These are phyloP conservation scores for Cucurbita pepo DNA, from an alignment of 306 rosid genomes.

Conservation along the genomic window DNA sequence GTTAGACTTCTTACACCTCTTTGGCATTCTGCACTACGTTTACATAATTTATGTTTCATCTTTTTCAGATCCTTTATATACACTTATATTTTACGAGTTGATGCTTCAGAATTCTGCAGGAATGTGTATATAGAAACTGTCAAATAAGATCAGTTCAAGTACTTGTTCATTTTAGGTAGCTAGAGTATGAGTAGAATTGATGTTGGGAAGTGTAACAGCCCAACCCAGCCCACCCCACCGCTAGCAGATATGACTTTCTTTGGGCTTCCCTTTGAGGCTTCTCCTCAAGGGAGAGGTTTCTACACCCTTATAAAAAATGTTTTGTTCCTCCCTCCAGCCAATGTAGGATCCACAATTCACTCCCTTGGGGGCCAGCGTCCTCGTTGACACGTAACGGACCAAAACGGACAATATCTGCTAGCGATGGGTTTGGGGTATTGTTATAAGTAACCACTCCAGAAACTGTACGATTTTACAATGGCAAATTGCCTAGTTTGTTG, in stretches of 20 bases:
- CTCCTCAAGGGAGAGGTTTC: too few relatives aligned
- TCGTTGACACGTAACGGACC: too few relatives aligned
- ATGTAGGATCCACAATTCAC: too few relatives aligned
- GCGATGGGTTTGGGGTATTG: too few relatives aligned
- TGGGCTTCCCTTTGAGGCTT: too few relatives aligned
- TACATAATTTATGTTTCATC: background rate
- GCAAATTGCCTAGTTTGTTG: background rate
- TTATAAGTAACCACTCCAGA: background rate
- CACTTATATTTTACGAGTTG: background rate
- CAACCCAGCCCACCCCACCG: too few relatives aligned
- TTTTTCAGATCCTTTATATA: background rate
- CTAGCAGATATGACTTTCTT: too few relatives aligned
- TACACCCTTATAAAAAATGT: too few relatives aligned
- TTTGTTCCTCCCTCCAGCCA: too few relatives aligned
- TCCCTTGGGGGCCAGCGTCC: too few relatives aligned
- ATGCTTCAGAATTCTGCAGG: background rate
- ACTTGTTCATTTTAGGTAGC: background rate
- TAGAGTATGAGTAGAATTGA: background rate
- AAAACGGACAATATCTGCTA: too few relatives aligned
- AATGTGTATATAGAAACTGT: background rate
- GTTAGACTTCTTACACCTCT: background rate
- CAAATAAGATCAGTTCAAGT: background rate
- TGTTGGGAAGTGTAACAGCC: background rate
- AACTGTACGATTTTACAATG: background rate
- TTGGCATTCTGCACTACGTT: background rate